Conservation (phyloP, 257 asterid genomes). For the Rehmannia glutinosa region DNA sequence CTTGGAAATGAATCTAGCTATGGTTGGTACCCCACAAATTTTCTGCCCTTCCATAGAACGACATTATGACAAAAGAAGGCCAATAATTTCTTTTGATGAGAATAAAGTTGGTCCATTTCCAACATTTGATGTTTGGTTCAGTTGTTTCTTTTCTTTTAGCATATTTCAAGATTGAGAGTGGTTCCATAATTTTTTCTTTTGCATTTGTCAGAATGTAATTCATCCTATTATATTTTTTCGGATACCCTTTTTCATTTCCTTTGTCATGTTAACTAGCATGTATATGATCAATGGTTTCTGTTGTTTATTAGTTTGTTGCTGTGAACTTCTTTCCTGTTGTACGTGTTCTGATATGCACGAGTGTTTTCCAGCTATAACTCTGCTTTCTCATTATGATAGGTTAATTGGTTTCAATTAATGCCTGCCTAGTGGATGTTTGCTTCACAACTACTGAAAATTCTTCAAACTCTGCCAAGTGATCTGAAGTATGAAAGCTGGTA, state of each 20-base stretch:
- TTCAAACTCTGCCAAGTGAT: slow-evolving; percentile 40
- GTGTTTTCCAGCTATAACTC: not conserved
- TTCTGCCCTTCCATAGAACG: not conserved
- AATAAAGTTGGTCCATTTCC: not conserved
- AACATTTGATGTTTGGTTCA: not conserved
- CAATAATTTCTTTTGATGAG: not conserved
- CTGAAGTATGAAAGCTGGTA: slow-evolving; percentile 45
- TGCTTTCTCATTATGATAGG: slow-evolving; percentile 13
- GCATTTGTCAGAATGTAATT: not conserved
- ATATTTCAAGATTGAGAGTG: not conserved
- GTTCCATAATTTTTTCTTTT: not conserved
- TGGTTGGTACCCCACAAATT: not conserved
- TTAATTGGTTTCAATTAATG: slow-evolving; percentile 8
- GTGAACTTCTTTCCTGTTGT: not conserved
- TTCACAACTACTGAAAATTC: slow-evolving; percentile 38
- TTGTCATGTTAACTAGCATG: not conserved
- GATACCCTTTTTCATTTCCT: not conserved
- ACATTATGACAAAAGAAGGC: not conserved
- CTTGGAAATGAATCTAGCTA: not conserved
- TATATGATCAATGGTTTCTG: too few relatives aligned
- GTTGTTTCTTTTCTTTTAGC: not conserved
- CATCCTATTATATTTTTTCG: not conserved
- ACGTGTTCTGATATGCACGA: not conserved
- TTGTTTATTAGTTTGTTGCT: too few relatives aligned
- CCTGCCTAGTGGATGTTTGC: slow-evolving; percentile 44